phyloP scores from a whole-genome alignment of 331 rosid species.

The Ulmus americana region DNA sequence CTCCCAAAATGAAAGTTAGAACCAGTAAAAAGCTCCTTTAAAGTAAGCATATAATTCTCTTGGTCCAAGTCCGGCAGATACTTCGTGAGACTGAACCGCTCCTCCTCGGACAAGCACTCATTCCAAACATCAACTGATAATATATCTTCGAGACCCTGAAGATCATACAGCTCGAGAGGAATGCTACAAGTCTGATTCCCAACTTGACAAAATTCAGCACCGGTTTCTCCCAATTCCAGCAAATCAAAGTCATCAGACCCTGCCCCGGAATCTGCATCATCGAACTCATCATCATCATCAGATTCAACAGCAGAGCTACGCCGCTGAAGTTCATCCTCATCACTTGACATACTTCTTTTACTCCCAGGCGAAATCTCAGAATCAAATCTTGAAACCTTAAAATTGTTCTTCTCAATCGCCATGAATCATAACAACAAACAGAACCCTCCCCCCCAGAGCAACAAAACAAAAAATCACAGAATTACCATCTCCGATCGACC shows the following conservation, averaged over 20 bases:
- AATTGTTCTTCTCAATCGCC: conserved; percentile 98
- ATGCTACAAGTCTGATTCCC: conserved; percentile 88
- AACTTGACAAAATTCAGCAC: conserved; percentile 91
- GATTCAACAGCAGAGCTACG: conserved; percentile 66
- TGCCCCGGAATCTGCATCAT: conserved; percentile 95
- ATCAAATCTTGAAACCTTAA: conserved; percentile 80
- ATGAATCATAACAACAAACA: conserved; percentile 51
- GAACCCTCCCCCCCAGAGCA: conserved; percentile 26
- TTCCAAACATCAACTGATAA: conserved; percentile 90
- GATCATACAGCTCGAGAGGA: conserved; percentile 86
- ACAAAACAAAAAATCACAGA: conserved; percentile 7
- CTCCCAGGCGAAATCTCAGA: conserved; percentile 71
- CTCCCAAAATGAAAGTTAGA: conserved; percentile 82
- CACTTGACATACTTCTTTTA: conserved; percentile 82
- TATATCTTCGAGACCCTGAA: conserved; percentile 68
- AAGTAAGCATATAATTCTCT: conserved; percentile 56
- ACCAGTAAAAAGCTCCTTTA: conserved; percentile 73
- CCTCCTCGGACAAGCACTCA: conserved; percentile 78
- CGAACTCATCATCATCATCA: conserved; percentile 84
- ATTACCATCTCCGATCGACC: conserved; percentile 14
- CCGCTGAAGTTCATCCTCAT: conserved; percentile 74
- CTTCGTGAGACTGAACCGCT: conserved; percentile 71
- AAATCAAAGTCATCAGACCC: conserved; percentile 98
- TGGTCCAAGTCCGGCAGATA: conserved; percentile 91
- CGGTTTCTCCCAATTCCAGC: conserved; percentile 88